Evolutionary conservation across 345 rosid genomes (phyloP), one percentile per base, ranked within the genome.

Genomic region (Populus pruinosa): DNA sequence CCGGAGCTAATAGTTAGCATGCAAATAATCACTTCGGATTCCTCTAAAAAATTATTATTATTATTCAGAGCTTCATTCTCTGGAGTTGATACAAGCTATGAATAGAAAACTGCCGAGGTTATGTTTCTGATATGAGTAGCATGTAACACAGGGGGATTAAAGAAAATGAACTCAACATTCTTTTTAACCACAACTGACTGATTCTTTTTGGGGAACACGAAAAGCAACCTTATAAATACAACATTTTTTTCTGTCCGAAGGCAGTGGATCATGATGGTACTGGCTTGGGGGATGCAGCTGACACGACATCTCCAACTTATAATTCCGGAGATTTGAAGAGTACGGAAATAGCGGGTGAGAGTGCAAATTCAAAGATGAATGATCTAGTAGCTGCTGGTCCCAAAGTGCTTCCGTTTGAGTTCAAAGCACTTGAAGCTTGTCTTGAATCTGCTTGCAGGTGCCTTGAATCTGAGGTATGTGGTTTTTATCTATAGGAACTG

Each of bases 341-440:
- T 27, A 29, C 8, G n/a, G 33, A 29, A 59, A 36, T 43, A 25
- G 71, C 71, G 6, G 80, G 49, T 14, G 72, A 41, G 11, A 14
- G 38, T 11, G 63, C 8, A 3, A 69, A 71, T 20, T 10, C 23
- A 1, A 18, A 29, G 29, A 64, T 0, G 41, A 36, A 76, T 64
- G 49, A 1, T 70, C 55, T 67, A 2, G 56, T 31, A 12, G 36
- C 25, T 38, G 62, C 16, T 25, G 83, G 85, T 75, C 82, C 83
- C 6, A 91, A 90, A 82, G 84, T 81, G 50, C 74, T 86, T 80
- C 90, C 94, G 0, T 90, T 92, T 74, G 93, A 92, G 84, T 89
- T 92, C 79, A 84, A 85, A 76, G 94, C 97, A 31, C 85, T 92
- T 29, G 97, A 92, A 83, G 90, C 93, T 36, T 90, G 92, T 85